Percentiles rank a stretch among this genome's conserved stretches.
Conservation (phyloP, 2,329 filamentous ascomycete species). For the Diaporthe longicolla region DNA sequence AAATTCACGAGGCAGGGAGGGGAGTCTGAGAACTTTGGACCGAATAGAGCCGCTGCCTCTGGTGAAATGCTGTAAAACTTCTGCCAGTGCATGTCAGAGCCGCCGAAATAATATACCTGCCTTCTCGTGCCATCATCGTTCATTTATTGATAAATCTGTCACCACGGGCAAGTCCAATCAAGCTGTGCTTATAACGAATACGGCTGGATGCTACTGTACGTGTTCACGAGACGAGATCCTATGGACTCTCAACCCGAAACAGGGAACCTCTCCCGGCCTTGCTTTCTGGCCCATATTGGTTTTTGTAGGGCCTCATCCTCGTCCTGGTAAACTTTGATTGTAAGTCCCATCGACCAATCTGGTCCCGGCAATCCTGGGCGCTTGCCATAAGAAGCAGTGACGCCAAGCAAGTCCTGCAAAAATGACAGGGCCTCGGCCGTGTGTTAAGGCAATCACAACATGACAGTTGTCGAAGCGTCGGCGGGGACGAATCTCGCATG, state of each 20-base stretch:
- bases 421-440: not conserved
- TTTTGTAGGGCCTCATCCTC: not conserved
- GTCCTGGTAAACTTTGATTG: not conserved
- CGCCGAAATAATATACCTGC: not conserved
- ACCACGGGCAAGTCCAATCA: not conserved
- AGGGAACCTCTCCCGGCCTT: not conserved
- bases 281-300: not conserved
- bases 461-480: not conserved
- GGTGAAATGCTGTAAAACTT: not conserved
- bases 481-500: constrained; percentile 12
- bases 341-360: not conserved
- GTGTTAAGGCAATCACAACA: too few species aligned
- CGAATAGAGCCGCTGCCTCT: not conserved
- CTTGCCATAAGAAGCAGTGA: not conserved
- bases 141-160: not conserved
- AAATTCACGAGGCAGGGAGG: not conserved
- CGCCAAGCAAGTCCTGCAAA: constrained; percentile 17
- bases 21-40: not conserved
- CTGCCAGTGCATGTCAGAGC: not conserved
- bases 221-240: not conserved
- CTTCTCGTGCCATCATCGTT: too few species aligned
- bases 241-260: not conserved
- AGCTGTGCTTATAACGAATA: not conserved
- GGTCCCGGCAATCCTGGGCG: not conserved
- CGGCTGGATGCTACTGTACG: not conserved